Percentiles rank a stretch among this genome's conserved stretches.
phyloP scores from a whole-genome alignment of 768 basidiomycete species.

The Mycena vitilis region DNA sequence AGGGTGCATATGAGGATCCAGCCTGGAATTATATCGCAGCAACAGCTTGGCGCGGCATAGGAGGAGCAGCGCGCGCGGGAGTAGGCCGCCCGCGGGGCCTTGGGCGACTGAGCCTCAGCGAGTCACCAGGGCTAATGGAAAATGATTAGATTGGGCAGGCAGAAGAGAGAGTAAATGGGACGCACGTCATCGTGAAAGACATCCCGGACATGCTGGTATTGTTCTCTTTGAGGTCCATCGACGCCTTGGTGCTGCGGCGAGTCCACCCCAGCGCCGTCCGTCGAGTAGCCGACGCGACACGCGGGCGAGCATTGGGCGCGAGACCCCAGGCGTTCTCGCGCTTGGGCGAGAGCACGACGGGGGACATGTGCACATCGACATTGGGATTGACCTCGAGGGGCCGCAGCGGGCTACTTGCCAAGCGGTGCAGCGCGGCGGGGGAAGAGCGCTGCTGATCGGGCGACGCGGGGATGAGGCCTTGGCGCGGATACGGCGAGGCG shows the following conservation, averaged over 20 bases:
- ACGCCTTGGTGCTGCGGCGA: slow-evolving; percentile 68
- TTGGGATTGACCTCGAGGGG: slow-evolving; percentile 58
- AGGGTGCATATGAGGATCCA: not conserved
- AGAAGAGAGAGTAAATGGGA: slow-evolving; percentile 36
- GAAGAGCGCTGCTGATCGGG: slow-evolving; percentile 51
- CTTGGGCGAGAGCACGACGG: slow-evolving; percentile 57
- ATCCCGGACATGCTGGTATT: slow-evolving; percentile 42
- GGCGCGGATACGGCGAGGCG: slow-evolving; percentile 76
- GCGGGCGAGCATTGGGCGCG: slow-evolving; percentile 57
- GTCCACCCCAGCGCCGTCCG: slow-evolving; percentile 72
- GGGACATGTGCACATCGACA: slow-evolving; percentile 24
- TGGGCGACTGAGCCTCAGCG: slow-evolving; percentile 60
- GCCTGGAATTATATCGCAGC: slow-evolving; percentile 10
- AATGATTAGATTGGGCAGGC: slow-evolving; percentile 15
- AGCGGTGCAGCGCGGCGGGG: slow-evolving; percentile 37
- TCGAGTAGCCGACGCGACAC: slow-evolving; percentile 66
- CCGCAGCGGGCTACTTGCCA: slow-evolving; percentile 49
- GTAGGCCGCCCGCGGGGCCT: slow-evolving; percentile 62
- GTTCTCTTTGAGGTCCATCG: slow-evolving; percentile 69
- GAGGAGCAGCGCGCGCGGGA: slow-evolving; percentile 48
- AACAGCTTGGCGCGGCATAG: slow-evolving; percentile 22
- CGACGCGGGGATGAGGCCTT: slow-evolving; percentile 55
- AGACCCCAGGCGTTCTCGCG: slow-evolving; percentile 48
- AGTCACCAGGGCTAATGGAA: slow-evolving; percentile 56
- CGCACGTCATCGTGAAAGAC: slow-evolving; percentile 68